Percentiles rank a stretch among this genome's conserved stretches.
These are phyloP conservation scores for Kluyveromyces sp. DNA, from an alignment of 1,139 yeast species.

Conservation along the genomic window DNA sequence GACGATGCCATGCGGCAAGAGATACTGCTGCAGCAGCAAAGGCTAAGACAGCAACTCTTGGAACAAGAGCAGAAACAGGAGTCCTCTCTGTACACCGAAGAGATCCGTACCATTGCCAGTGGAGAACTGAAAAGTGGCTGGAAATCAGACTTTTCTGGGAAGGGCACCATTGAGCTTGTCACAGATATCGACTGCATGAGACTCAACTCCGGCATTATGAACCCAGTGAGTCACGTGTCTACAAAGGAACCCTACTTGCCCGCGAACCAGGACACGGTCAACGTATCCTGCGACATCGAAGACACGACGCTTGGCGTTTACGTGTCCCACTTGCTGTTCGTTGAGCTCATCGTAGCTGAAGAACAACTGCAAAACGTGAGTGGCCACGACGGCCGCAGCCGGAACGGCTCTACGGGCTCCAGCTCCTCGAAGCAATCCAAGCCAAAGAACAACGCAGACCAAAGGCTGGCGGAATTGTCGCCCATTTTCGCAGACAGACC, in stretches of 20 bases:
- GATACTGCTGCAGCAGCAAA: conserved; percentile 28
- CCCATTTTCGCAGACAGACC: conserved; percentile 36
- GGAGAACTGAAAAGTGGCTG: conserved; percentile 88
- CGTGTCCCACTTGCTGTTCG: conserved; percentile 66
- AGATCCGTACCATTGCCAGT: conserved; percentile 59
- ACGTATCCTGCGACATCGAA: conserved; percentile 70
- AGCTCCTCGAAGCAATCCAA: conserved; percentile 7
- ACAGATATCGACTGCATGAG: conserved; percentile 57
- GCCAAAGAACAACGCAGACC: conserved; percentile 26
- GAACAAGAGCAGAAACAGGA: conserved; percentile 31
- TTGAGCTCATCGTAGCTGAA: conserved; percentile 91
- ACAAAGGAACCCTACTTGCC: conserved; percentile 25
- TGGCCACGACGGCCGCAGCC: conserved; percentile 22
- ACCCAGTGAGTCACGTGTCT: conserved; percentile 32
- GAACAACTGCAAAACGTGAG: conserved; percentile 49
- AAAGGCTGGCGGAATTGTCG: conserved; percentile 37
- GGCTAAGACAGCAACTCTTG: conserved; percentile 28
- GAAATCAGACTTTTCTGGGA: conserved; percentile 81
- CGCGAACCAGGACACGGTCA: conserved; percentile 36
- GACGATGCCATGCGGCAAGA: conserved; percentile 37
- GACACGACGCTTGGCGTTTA: conserved; percentile 76
- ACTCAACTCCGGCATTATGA: conserved; percentile 50
- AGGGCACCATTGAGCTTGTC: conserved; percentile 70
- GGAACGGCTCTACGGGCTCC: conserved; percentile 8
- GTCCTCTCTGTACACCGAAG: conserved; percentile 54